Evolutionary conservation across 805 yeast genomes (phyloP).

Genomic region (Sugiyamaella smithiae): DNA sequence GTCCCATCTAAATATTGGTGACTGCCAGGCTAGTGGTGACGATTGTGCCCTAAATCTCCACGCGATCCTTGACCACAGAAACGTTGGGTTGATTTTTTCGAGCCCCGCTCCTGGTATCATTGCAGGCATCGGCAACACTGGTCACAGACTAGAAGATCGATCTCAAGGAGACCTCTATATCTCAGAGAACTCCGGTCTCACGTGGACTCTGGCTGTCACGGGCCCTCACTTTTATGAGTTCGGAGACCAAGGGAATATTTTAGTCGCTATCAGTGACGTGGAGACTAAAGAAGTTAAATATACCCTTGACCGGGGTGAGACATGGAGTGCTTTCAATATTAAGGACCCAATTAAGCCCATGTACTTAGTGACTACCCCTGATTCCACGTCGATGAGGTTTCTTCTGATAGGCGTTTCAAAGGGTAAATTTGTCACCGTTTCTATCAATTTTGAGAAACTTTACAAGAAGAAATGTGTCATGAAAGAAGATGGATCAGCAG

Average conservation of each 20-base stretch:
- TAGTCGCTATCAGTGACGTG: constrained; percentile 49
- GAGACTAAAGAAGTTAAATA: constrained; percentile 43
- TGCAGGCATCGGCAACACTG: constrained; percentile 44
- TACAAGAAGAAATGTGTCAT: constrained; percentile 26
- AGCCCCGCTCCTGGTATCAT: constrained; percentile 47
- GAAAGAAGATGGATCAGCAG: constrained; percentile 43
- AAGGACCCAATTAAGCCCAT: constrained; percentile 43
- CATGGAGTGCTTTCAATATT: constrained; percentile 57
- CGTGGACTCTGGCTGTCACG: constrained; percentile 60
- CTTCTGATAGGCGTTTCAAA: constrained; percentile 44
- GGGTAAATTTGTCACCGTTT: constrained; percentile 49
- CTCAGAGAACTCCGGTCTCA: constrained; percentile 74
- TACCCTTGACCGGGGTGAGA: constrained; percentile 70
- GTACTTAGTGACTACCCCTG: constrained; percentile 55
- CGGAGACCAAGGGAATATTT: constrained; percentile 78
- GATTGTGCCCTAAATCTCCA: constrained; percentile 37
- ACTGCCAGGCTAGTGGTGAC: constrained; percentile 14
- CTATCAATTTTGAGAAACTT: constrained; percentile 47
- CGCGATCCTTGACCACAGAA: constrained; percentile 36
- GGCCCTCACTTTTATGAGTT: constrained; percentile 54
- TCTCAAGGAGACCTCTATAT: constrained; percentile 50
- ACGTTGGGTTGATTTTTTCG: constrained; percentile 31
- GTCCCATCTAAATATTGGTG: constrained; percentile 31
- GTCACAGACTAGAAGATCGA: constrained; percentile 27
- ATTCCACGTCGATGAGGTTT: constrained; percentile 65